Base-by-base conservation (phyloP, 257 asterid genomes). In the Phtheirospermum japonicum region DNA sequence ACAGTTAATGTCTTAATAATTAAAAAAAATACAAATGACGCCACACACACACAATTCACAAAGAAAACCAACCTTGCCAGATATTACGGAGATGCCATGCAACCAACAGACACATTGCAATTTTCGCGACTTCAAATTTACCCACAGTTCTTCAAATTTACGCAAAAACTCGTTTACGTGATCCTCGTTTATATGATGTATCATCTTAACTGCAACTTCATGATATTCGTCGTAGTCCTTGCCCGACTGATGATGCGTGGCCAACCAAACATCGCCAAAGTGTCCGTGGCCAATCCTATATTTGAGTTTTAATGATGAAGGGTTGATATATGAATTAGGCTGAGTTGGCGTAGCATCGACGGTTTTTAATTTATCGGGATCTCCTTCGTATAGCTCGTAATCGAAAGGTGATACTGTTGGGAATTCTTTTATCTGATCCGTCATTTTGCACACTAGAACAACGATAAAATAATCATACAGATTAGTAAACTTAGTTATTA, bases 201-300 rank as follows among this genome's bases (percentile, higher is more conserved):
- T 57, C 85, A 80, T 80, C 70, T 85, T 82, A 45, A 82, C 78
- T 12, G 81, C 85, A 59, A 85, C 89, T 73, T 85, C 89, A 66
- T 82, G 93, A 73, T 70, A 68, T 74, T 80, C 83, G 46, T 82
- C 85, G 9, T 64, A 85, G 59, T 85, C 93, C 12, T 58, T 71
- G 23, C 73, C 85, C 6, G 82, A 80, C 39, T 67, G 80, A 52
- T 85, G 89, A 69, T 82, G 89, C 19, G 87, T 82, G 50, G 89
- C 94, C 50, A 77, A 71, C 94, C 89, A 85, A 65, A 85, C 87
- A 73, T 82, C 85, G 59, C 94, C 94, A 49, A 82, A 81, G 53
- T 59, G 72, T 13, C 94, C 94, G 55, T 77, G 86, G 13, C 94
- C 94, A 9, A 85, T 82, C 76, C 89, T 71, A 36, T 82, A 78